phyloP scores from a whole-genome alignment of 345 rosid genomes.

The Firmiana major region DNA sequence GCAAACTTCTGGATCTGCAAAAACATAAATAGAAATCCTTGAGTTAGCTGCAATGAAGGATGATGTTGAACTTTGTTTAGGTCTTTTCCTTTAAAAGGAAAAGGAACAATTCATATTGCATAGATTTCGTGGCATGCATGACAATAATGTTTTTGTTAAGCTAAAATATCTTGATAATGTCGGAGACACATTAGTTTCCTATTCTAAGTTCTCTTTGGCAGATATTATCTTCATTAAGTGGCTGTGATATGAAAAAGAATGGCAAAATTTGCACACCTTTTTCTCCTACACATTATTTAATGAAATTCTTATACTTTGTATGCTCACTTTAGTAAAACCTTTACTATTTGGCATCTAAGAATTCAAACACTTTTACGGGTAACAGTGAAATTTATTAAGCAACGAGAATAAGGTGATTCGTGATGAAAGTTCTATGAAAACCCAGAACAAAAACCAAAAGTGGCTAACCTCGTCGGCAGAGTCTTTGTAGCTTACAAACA shows the following conservation, averaged over 20 bases:
- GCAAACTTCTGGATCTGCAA: conserved; percentile 88
- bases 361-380: background rate
- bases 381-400: background rate
- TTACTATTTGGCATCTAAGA: background rate
- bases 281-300: background rate
- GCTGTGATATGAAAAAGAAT: background rate
- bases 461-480: conserved; percentile 44
- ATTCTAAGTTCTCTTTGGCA: background rate
- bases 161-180: background rate
- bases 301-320: background rate
- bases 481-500: conserved; percentile 64
- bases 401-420: background rate
- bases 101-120: background rate
- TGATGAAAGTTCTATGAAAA: background rate
- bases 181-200: background rate
- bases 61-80: background rate
- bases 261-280: background rate
- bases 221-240: background rate
- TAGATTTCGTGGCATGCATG: background rate
- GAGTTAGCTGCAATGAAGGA: background rate
- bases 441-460: background rate
- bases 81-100: background rate
- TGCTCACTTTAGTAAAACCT: background rate
- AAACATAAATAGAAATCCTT: conserved; percentile 9
- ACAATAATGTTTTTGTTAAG: background rate